Conservation (phyloP, 202 grass and related monocot species). For the Panicum hallii region DNA sequence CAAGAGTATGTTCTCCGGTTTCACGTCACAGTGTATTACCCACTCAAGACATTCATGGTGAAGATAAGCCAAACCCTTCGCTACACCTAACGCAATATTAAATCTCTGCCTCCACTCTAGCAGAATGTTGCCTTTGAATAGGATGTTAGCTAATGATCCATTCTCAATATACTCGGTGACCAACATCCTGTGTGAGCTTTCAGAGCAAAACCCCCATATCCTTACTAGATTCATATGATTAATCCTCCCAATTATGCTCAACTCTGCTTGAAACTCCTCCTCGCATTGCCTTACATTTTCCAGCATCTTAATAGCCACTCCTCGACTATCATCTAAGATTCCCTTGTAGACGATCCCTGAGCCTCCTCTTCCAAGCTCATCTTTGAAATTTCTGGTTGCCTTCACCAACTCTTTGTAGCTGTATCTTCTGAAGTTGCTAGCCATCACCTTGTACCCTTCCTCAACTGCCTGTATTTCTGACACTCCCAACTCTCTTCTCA, state of each 20-base stretch:
- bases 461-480: too few species aligned
- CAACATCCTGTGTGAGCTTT: constrained; percentile 44
- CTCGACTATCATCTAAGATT: too few species aligned
- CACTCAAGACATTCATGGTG: constrained; percentile 57
- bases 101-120: constrained; percentile 48
- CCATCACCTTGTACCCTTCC: too few species aligned
- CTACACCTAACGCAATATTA: constrained; percentile 39
- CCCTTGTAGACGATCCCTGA: too few species aligned
- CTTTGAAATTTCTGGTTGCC: too few species aligned
- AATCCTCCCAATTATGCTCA: constrained; percentile 20
- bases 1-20: constrained; percentile 14
- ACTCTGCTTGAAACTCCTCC: constrained; percentile 29
- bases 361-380: too few species aligned
- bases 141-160: constrained; percentile 46
- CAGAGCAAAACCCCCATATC: constrained; percentile 55
- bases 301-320: too few species aligned
- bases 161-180: constrained; percentile 49
- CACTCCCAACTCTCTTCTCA: too few species aligned
- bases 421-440: too few species aligned
- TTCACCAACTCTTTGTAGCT: too few species aligned
- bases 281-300: constrained; percentile 22
- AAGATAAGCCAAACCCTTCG: constrained; percentile 55
- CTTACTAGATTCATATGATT: constrained; percentile 51
- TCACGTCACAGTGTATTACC: constrained; percentile 54
- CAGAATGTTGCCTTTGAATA: constrained; percentile 31